Evolutionary conservation across 495 filamentous ascomycete species (phyloP).

Genomic region (Chaetomium fimeti): DNA sequence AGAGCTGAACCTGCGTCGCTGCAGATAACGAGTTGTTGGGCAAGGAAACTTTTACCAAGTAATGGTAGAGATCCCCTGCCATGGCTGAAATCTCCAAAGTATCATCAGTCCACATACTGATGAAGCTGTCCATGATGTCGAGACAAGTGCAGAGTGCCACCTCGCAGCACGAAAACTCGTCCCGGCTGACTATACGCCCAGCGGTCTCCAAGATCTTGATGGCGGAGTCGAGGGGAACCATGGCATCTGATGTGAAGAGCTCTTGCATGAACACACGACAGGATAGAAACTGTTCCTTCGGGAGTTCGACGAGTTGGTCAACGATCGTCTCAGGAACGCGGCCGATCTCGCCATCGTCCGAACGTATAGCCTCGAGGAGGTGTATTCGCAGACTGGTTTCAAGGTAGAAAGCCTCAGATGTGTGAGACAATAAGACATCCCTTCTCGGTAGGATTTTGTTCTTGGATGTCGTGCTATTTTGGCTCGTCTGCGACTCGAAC

Average conservation of each 20-base stretch:
- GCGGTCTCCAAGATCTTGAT: conserved; percentile 47
- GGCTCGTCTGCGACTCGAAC: conserved; percentile 58
- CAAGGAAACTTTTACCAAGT: conserved; percentile 66
- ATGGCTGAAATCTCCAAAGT: conserved; percentile 56
- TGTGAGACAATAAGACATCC: conserved; percentile 47
- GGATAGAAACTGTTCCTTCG: conserved; percentile 60
- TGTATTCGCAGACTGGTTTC: conserved; percentile 43
- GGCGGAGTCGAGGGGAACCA: conserved; percentile 42
- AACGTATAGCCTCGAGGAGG: conserved; percentile 41
- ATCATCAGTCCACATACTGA: conserved; percentile 59
- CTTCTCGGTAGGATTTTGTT: conserved; percentile 44
- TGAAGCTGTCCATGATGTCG: conserved; percentile 65
- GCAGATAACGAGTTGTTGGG: conserved; percentile 63
- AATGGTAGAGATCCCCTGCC: conserved; percentile 74
- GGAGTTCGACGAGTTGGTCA: conserved; percentile 57
- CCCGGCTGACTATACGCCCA: conserved; percentile 59
- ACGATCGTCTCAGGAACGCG: conserved; percentile 48
- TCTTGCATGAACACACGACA: conserved; percentile 53
- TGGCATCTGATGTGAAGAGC: conserved; percentile 47
- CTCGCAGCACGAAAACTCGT: conserved; percentile 73
- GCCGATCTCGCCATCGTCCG: conserved; percentile 38
- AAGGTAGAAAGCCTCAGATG: conserved; percentile 50
- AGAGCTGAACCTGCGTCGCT: conserved; percentile 62
- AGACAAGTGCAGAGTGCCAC: conserved; percentile 67
- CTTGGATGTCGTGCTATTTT: conserved; percentile 38